Conservation (phyloP, 177 flowering plant genomes). For the Vitis hybrid region DNA sequence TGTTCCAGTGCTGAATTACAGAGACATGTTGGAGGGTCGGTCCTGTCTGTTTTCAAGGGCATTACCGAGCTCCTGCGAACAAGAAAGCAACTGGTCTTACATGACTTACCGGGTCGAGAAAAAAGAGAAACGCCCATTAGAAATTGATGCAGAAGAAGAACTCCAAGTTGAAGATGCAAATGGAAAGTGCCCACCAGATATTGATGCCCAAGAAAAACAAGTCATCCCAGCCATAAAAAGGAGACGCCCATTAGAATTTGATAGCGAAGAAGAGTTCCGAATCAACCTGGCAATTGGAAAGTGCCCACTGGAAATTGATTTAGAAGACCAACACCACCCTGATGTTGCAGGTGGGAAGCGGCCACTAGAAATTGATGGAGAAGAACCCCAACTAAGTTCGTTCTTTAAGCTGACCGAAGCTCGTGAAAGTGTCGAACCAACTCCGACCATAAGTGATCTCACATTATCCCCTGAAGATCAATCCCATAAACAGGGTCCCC, state of each 20-base stretch:
- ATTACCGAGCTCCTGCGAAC: conserved; percentile 42
- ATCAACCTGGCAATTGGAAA: conserved; percentile 5
- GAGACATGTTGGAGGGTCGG: conserved; percentile 62
- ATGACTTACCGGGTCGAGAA: conserved; percentile 32
- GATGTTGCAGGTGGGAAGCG: conserved; percentile 35
- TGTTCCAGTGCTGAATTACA: conserved; percentile 7
- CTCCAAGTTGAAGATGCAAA: conserved; percentile 9
- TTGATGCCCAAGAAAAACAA: conserved; percentile 14
- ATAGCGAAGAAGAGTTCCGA: too few relatives aligned
- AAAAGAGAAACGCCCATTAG: conserved; percentile 30
- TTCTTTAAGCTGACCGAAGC: conserved; percentile 17
- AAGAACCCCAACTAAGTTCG: conserved; percentile 18
- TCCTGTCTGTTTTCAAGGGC: conserved; percentile 46
- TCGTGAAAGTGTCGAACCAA: conserved; percentile 11
- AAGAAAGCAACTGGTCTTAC: conserved; percentile 46
- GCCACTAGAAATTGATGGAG: conserved; percentile 24
- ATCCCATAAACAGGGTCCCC: not conserved
- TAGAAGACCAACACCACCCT: not conserved
- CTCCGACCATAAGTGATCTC: conserved; percentile 1
- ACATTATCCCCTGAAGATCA: conserved; percentile 2
- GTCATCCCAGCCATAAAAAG: too few relatives aligned
- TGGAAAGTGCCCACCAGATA: conserved; percentile 39
- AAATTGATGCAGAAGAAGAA: not conserved
- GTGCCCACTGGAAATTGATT: conserved; percentile 21
- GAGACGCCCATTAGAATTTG: too few relatives aligned